Evolutionary conservation across 2,329 filamentous ascomycete genomes (phyloP), one percentile per base, ranked within the genome.

Genomic region (Diaporthe vaccinii): DNA sequence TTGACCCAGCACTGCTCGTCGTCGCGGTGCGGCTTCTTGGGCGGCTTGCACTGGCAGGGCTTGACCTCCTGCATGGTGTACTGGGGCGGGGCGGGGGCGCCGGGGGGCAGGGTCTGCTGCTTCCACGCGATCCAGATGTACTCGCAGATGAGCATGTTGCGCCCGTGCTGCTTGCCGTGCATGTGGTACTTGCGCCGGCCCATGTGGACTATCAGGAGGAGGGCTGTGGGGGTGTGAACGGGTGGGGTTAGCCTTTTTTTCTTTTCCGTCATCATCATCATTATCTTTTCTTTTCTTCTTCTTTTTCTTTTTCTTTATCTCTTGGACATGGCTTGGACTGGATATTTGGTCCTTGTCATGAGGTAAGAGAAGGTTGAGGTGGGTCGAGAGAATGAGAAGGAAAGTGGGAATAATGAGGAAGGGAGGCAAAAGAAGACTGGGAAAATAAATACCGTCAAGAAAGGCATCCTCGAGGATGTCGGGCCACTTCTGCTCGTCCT

Each of bases 111-210:
- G 44, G 83, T 82, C 44, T 83, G 82, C 61, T 67, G 68, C 80
- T 84, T 85, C 78, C 87, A 87, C 14, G 87, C 85, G 75, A 89
- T 87, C 88, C 88, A 93, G 59, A 93, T 87, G 82, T 93, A 93
- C 82, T 92, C 91, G 79, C 88, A 90, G 79, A 94, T 93, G 74
- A 94, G 86, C 88, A 93, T 92, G 83, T 94, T 94, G 67, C 92
- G 90, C 6, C 92, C 92, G 78, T 92, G 90, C 53, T 90, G 89
- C 80, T 91, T 90, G 49, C 90, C 88, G 77, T 89, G 88, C 84
- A 92, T 91, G 75, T 89, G 91, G 80, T 91, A 92, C 84, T 93
- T 93, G 79, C 90, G 89, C 69, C 91, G 87, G 44, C 91, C 91
- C 88, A 93, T 92, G 78, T 89, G 88, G 59, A 92, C 91, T 81